Evolutionary conservation across 352 stramenopile species (phyloP), one percentile per base, ranked within the genome.

Genomic region (Phytopythium ostracodes): DNA sequence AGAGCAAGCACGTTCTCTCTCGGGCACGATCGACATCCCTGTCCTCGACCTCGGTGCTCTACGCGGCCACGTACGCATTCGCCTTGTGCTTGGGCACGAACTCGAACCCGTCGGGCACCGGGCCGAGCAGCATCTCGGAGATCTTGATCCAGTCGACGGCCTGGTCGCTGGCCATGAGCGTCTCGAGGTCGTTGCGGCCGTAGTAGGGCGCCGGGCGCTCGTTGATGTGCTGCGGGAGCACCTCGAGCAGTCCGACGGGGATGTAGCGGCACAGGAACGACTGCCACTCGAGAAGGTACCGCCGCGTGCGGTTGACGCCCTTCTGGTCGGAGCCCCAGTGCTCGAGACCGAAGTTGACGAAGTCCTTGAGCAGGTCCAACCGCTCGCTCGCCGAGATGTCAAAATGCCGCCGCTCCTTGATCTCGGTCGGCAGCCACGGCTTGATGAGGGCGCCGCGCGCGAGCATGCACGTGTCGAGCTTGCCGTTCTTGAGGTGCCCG

Each of bases 281-380:
- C 53, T 99, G 81, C 97, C 97, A 99, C 73, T 99, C 98, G 63
- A 99, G 86, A 44, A 99, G 68, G 73, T 99, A 99, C 2, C 98
- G 87, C 4, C 98, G 87, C 57, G 97, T 99, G 54, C 91, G 94
- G 72, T 99, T 98, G 59, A 99, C 92, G 27, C 98, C 98, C 75
- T 98, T 97, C 58, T 98, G 87, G 75, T 99, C 98, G 27, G 84
- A 97, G 4, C 98, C 98, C 97, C 97, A 99, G 79, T 99, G 97
- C 66, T 99, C 97, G 27, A 99, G 73, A 15, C 98, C 98, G 72
- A 98, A 99, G 25, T 89, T 88, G 42, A 97, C 88, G 79, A 99
- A 99, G 55, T 98, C 85, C 66, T 98, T 97, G 25, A 99, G 75
- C 63, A 99, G 92, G 58, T 99, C 97, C 11, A 99, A 71, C 7